A percentile compares a stretch with the other conserved stretches of the same genome.
Conservation (phyloP, 164 flowering plant genomes). For the Macadamia tetraphylla region DNA sequence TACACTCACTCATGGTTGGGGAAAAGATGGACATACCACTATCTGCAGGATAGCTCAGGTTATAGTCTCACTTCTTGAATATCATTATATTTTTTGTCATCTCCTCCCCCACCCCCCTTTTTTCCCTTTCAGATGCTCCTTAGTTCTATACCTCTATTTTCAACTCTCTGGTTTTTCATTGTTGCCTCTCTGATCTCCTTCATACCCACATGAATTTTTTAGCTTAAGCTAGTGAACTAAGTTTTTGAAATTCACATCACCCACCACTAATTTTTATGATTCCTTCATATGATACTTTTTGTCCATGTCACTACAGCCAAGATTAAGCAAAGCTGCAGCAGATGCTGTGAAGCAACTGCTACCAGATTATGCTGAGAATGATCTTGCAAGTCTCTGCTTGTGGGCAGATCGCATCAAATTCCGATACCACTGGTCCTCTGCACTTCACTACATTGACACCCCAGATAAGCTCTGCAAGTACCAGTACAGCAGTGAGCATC, state of each 20-base stretch:
- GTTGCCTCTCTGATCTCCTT: not conserved
- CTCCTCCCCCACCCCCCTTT: not conserved
- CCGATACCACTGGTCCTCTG: slow-evolving; percentile 66
- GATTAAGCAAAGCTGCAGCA: slow-evolving; percentile 57
- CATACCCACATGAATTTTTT: not conserved
- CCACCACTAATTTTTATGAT: not conserved
- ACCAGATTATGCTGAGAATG: slow-evolving; percentile 52
- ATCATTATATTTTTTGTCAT: not conserved
- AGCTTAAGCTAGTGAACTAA: not conserved
- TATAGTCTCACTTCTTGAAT: not conserved
- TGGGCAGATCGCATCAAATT: slow-evolving; percentile 86
- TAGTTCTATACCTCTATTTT: not conserved
- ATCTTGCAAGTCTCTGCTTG: slow-evolving; percentile 55
- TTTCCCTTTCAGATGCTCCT: not conserved
- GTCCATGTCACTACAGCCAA: slow-evolving; percentile 28
- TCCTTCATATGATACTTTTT: not conserved
- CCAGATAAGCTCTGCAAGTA: slow-evolving; percentile 72
- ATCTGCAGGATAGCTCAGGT: slow-evolving; percentile 75
- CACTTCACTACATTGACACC: slow-evolving; percentile 77
- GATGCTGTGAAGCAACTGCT: slow-evolving; percentile 60
- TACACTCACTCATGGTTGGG: slow-evolving; percentile 16
- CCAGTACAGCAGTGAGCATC: slow-evolving; percentile 50
- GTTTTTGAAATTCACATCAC: too few species aligned
- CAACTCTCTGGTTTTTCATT: not conserved
- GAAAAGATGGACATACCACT: slow-evolving; percentile 60